Evolutionary conservation across 2,329 filamentous ascomycete genomes (phyloP).

Genomic region (Colletotrichum eleusines): DNA sequence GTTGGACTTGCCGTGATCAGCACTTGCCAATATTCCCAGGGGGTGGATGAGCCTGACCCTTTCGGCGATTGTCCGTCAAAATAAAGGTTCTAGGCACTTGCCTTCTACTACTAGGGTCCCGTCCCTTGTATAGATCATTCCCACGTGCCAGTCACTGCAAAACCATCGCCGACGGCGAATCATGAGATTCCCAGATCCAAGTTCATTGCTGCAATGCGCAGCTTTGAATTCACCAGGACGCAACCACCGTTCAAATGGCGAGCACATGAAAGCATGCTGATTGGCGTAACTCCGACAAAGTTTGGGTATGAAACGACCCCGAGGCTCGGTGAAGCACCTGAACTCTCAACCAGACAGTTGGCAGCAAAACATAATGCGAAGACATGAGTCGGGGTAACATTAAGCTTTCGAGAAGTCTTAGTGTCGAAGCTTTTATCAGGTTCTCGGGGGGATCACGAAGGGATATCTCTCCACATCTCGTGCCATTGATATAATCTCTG

Average conservation of each 20-base stretch:
- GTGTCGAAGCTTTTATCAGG: neutral
- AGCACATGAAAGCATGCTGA: neutral
- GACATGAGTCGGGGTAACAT: constrained; percentile 6
- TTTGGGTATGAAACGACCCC: constrained; percentile 5
- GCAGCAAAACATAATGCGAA: neutral
- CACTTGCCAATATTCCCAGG: neutral
- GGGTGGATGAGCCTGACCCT: neutral
- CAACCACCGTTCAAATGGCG: neutral
- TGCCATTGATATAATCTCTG: neutral
- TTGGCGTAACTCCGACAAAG: constrained; percentile 10
- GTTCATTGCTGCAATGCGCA: neutral
- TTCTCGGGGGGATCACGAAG: neutral
- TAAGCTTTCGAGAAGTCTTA: neutral
- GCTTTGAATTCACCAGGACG: constrained; percentile 5
- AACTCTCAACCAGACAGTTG: neutral
- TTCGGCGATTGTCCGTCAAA: neutral
- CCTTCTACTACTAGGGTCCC: too few relatives aligned
- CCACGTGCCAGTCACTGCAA: neutral
- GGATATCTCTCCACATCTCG: neutral
- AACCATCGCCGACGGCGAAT: neutral
- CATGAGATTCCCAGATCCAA: neutral
- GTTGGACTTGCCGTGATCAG: neutral
- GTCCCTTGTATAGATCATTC: neutral
- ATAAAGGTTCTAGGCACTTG: too few relatives aligned
- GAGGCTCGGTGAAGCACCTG: neutral